Base-by-base conservation (phyloP, 192 early-diverging fungal genomes). In the Geranomyces michiganensis region DNA sequence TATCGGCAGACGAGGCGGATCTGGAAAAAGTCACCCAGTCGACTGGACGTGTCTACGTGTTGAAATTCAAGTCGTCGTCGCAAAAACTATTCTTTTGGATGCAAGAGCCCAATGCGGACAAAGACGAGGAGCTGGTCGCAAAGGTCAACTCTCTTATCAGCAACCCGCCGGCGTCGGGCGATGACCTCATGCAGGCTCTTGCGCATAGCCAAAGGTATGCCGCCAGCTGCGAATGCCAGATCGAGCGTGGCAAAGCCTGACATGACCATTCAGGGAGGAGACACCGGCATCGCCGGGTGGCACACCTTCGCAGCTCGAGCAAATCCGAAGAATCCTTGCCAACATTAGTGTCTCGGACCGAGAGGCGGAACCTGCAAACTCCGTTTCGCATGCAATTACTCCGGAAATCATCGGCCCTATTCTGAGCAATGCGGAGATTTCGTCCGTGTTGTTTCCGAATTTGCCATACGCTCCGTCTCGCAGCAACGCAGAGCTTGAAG, bases 71-170 rank as follows among this genome's bases (percentile, higher is more conserved):
- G 76, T 88, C 92, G 1, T 92, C 92, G 19, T 84, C 79, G 61
- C 89, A 90, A 78, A 87, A 88, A 30, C 66, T 88, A 56, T 94
- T 95, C 72, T 93, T 91, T 65, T 95, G 93, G 93, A 85, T 93
- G 81, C 93, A 95, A 68, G 86, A 84, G 46, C 70, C 77, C 6
- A 86, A 89, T 51, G 76, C 82, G 19, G 81, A 84, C 19, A 81
- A 79, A 33, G 92, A 92, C 76, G 64, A 76, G 15, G 81, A 82
- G 56, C 65, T 90, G n/a, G 77, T 85, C 12, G 69, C 68, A 22
- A 74, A 76, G 68, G 41, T 70, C 44, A 71, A 71, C 49, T 30
- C 32, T 49, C 21, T 63, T 13, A 71, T 71, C 61, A 71, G 63
- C 70, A 71, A 71, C 29, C 70, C 70, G 15, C 70, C 70, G 22